These are phyloP conservation scores for Hymenoscyphus fraxineus DNA, from an alignment of 2,329 filamentous ascomycete species.

Conservation along the genomic window DNA sequence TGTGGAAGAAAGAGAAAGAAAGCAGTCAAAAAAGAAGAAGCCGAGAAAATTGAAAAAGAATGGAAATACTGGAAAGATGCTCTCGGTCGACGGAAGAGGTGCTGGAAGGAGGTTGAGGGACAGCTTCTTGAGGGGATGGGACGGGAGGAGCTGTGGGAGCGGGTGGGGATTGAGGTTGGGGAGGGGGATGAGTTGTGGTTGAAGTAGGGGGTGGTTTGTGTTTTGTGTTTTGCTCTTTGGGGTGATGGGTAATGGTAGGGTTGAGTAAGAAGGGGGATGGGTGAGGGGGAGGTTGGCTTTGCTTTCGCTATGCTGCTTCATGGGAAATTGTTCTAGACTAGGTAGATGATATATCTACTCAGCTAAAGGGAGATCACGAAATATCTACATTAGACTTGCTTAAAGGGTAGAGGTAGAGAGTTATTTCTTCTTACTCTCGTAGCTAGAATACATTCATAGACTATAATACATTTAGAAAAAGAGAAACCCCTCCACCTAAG, in stretches of 20 bases:
- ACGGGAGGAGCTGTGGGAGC: constrained; percentile 47
- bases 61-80: constrained; percentile 42
- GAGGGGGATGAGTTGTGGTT: constrained; percentile 6
- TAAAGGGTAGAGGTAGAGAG: no score
- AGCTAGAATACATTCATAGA: no score
- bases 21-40: constrained; percentile 44
- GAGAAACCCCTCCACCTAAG: no score
- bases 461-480: no score
- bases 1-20: background rate
- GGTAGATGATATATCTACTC: no score
- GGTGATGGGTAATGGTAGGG: background rate
- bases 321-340: no score
- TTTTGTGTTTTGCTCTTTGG: background rate
- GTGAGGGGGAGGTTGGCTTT: background rate
- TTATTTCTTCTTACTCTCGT: no score
- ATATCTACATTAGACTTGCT: no score
- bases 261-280: background rate
- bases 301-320: background rate
- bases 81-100: constrained; percentile 31
- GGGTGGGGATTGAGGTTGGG: constrained; percentile 29
- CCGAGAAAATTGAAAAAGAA: constrained; percentile 42
- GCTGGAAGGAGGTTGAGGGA: constrained; percentile 35
- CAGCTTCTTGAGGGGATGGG: constrained; percentile 44
- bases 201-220: background rate
- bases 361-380: no score